Evolutionary conservation across 257 asterid genomes (phyloP), one percentile per base, ranked within the genome.

Genomic region (Anisodus acutangulus): DNA sequence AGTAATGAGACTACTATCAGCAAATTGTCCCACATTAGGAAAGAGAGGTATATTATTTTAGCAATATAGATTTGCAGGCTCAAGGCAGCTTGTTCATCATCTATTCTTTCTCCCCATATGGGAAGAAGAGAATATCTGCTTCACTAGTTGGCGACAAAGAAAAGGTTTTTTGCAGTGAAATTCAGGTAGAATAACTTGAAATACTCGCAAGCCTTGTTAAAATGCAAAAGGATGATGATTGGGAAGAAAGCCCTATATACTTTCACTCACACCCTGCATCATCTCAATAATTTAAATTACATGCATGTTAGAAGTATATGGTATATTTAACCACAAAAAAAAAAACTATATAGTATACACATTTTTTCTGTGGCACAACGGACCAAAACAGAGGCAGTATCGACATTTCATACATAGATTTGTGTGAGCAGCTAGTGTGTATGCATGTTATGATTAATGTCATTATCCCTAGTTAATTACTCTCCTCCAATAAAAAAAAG

Each of bases 1-100:
- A 89, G 83, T 69, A 69, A 69, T 89, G 94, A 85, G 55, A 82
- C 72, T 78, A 54, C 5, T 89, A 91, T 91, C 93, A 89, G 91
- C 90, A 80, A 68, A 81, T 79, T 89, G 89, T 86, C 89, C 80
- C 86, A 78, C 88, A 82, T 62, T 62, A 43, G 43, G 72, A 58
- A 82, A 58, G 82, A 22, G 63, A 76, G 9, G 49, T 37, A 12
- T 16, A 37, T 68, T 69, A 16, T 78, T 31, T 26, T 13, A 26
- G 82, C 43, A 78, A 26, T 6, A 45, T n/a, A 53, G 9, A 53
- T 78, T 31, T 78, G 64, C 58, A 53, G 58, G 64, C 82, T 78
- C 63, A 78, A 53, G 64, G 82, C 39, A 71, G 35, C n/a, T 53
- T 62, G 49, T 62, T 58, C 79, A 49, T 62, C 37, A 39, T 64